Evolutionary conservation across 169 alveolate genomes (phyloP).

Genomic region (Amoebophrya sp.): DNA sequence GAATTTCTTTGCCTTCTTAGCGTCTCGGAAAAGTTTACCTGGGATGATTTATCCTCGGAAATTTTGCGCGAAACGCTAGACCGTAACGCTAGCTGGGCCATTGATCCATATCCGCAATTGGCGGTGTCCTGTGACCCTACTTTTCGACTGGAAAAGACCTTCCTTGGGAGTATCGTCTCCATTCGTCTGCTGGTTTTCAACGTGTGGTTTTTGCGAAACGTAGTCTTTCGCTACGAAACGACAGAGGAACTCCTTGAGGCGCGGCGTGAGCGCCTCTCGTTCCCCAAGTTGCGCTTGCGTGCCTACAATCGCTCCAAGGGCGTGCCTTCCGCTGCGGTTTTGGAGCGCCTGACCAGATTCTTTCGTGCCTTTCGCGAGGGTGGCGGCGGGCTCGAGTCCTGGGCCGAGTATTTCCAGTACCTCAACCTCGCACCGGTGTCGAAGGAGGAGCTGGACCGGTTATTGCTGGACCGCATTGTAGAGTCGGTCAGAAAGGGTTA

Average conservation of each 20-base stretch:
- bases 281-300: too few relatives aligned
- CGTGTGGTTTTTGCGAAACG: background rate
- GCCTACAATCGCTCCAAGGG: too few relatives aligned
- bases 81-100: background rate
- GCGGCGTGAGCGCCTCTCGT: too few relatives aligned
- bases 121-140: background rate
- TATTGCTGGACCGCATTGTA: background rate
- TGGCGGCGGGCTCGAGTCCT: background rate
- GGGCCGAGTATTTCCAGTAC: background rate
- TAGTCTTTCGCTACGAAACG: background rate
- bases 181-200: background rate
- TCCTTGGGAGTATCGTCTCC: background rate
- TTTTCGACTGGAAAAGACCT: background rate
- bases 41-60: background rate
- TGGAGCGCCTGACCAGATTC: background rate
- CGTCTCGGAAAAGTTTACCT: background rate
- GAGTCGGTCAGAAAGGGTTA: background rate
- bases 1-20: background rate
- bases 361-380: background rate
- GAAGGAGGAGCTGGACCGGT: background rate
- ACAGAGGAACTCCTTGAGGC: too few relatives aligned
- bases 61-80: background rate
- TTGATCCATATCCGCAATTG: background rate
- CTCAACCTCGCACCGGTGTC: background rate
- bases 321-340: too few relatives aligned